Percentiles rank a stretch among this genome's conserved stretches.
Evolutionary conservation across 2,329 filamentous ascomycete species (phyloP).

Genomic region (Aspergillus sp.): DNA sequence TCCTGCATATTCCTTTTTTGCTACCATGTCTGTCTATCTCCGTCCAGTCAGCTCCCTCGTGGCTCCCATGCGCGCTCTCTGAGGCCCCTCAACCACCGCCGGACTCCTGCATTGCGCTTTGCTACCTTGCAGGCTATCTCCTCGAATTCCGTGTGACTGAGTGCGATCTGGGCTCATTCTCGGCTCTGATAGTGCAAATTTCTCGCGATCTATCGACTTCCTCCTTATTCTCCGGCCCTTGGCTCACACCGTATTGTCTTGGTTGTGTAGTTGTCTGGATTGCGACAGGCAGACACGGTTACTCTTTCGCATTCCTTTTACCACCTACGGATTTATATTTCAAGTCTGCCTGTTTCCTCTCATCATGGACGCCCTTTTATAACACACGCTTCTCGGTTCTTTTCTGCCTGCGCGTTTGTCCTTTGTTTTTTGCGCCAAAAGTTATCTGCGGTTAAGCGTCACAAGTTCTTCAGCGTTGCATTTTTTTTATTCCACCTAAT

Average conservation of each 20-base stretch:
- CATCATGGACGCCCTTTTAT: neutral
- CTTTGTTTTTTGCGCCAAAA: constrained; percentile 5
- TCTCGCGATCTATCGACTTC: too few relatives aligned
- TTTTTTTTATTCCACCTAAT: constrained; percentile 5
- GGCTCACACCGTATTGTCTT: too few relatives aligned
- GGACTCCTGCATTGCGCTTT: constrained; percentile 7
- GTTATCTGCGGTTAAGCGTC: constrained; percentile 20
- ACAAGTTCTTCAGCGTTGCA: constrained; percentile 6
- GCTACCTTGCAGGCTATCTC: constrained; percentile 5
- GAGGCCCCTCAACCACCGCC: constrained; percentile 1
- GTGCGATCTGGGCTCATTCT: neutral
- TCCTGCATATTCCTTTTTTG: neutral
- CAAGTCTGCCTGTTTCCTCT: neutral
- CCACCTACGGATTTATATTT: neutral
- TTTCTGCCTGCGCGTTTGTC: constrained; percentile 3
- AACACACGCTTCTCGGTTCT: constrained; percentile 3
- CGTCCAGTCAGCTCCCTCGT: neutral
- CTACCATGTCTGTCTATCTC: neutral
- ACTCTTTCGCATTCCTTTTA: neutral
- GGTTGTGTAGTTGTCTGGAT: too few relatives aligned
- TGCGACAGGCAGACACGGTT: too few relatives aligned
- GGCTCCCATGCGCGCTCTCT: neutral
- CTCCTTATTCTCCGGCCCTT: too few relatives aligned
- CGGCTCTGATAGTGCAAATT: too few relatives aligned
- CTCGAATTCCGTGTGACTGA: neutral